These are phyloP conservation scores for Cerrena zonata DNA, from an alignment of 1,284 basidiomycete genomes.

Conservation along the genomic window DNA sequence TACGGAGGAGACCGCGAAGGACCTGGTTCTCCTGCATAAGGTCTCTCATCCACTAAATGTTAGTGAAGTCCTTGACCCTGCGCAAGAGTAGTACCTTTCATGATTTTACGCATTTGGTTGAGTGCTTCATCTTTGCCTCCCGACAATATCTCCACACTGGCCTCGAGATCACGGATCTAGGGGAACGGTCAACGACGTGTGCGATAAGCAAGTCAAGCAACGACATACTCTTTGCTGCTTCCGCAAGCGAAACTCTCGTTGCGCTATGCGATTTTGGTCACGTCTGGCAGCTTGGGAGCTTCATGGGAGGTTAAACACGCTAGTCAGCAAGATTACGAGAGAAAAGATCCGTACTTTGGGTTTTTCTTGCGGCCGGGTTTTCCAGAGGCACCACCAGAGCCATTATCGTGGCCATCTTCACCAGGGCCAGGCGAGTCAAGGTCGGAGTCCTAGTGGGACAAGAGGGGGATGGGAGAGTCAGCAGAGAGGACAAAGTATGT, in stretches of 20 bases:
- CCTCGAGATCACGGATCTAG: constrained; percentile 88
- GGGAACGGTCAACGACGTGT: constrained; percentile 6
- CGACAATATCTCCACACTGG: constrained; percentile 83
- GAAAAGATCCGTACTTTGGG: constrained; percentile 54
- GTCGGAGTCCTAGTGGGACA: constrained; percentile 51
- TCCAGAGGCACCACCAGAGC: constrained; percentile 41
- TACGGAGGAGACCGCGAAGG: constrained; percentile 71
- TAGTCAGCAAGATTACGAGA: constrained; percentile 32
- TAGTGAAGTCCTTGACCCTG: constrained; percentile 8
- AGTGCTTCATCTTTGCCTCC: constrained; percentile 84
- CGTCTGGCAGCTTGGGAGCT: constrained; percentile 80
- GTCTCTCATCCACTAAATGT: constrained; percentile 39
- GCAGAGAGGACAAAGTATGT: constrained; percentile 1
- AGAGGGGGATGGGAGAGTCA: constrained; percentile 8
- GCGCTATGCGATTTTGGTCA: constrained; percentile 89
- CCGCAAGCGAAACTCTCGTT: constrained; percentile 83
- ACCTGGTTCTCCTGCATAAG: constrained; percentile 85
- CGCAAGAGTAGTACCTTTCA: constrained; percentile 51
- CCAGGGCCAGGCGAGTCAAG: constrained; percentile 46
- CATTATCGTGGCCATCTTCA: constrained; percentile 16
- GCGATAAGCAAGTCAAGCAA: constrained; percentile 5
- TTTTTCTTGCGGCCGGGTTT: constrained; percentile 82
- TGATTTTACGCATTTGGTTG: constrained; percentile 72
- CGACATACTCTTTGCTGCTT: constrained; percentile 73
- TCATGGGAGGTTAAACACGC: constrained; percentile 13